These are phyloP conservation scores for Pachyrhizus erosus DNA, from an alignment of 306 rosid genomes.

Conservation along the genomic window DNA sequence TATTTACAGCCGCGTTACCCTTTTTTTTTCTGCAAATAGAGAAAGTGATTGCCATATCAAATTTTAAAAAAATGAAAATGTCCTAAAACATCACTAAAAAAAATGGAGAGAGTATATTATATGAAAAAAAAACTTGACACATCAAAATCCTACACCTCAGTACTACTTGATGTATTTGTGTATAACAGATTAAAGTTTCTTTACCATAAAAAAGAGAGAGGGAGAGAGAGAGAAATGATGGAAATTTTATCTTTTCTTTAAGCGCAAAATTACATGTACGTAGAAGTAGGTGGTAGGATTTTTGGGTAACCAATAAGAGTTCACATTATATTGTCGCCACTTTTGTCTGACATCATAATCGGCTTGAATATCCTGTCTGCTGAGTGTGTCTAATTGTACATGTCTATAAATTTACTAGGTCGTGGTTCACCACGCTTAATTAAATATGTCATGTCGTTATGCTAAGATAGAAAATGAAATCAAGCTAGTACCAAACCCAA, in stretches of 20 bases:
- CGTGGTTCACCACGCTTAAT: background rate
- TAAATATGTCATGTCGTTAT: background rate
- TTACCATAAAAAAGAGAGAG: too few species aligned
- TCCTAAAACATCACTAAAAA: background rate
- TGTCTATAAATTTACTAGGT: background rate
- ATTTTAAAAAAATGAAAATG: too few species aligned
- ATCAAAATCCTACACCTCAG: background rate
- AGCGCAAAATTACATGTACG: background rate
- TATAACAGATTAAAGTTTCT: too few species aligned
- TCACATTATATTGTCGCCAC: background rate
- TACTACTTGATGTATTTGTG: background rate
- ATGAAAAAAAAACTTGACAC: background rate
- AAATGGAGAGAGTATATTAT: background rate
- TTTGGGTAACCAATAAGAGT: background rate
- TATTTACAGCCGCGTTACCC: background rate
- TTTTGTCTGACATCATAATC: conserved; percentile 15
- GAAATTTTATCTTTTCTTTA: background rate
- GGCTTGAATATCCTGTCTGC: background rate
- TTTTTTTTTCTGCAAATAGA: too few species aligned
- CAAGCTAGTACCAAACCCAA: background rate
- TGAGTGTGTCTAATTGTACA: background rate
- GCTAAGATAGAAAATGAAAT: background rate
- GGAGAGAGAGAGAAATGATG: too few species aligned
- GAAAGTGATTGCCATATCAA: background rate
- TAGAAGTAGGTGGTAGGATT: background rate